Evolutionary conservation across 75 land plant genomes (phyloP).

Genomic region (Sequoiadendron giganteum): DNA sequence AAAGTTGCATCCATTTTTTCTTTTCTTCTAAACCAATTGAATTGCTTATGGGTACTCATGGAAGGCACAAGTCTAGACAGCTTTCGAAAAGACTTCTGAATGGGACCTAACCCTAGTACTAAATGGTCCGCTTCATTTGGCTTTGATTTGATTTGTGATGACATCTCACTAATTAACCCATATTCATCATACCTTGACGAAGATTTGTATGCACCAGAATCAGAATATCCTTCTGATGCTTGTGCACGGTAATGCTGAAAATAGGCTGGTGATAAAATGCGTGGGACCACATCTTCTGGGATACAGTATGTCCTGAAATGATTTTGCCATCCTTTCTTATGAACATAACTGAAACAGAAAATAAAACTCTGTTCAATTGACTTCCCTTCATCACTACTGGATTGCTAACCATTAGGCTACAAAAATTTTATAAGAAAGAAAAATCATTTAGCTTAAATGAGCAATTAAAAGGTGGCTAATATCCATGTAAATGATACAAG

Average conservation of each 20-base stretch:
- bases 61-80: slow-evolving; percentile 80
- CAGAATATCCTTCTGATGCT: slow-evolving; percentile 11
- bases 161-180: slow-evolving; percentile 13
- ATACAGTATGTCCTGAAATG: slow-evolving; percentile 93
- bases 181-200: not conserved
- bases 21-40: slow-evolving; percentile 38
- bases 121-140: slow-evolving; percentile 47
- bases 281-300: slow-evolving; percentile 96
- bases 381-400: not conserved
- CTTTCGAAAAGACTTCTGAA: slow-evolving; percentile 79
- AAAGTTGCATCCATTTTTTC: slow-evolving; percentile 18
- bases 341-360: slow-evolving; percentile 69
- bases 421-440: not conserved
- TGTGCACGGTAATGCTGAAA: slow-evolving; percentile 87
- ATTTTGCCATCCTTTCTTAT: slow-evolving; percentile 84
- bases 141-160: slow-evolving; percentile 23
- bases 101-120: slow-evolving; percentile 67
- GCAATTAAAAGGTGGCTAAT: not conserved
- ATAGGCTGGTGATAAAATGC: slow-evolving; percentile 95
- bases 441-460: not conserved
- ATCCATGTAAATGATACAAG: not conserved
- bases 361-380: slow-evolving; percentile 1
- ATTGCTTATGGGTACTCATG: slow-evolving; percentile 48
- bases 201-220: slow-evolving; percentile 4
- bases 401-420: not conserved